These are phyloP conservation scores for Jimgerdemannia flammicorona DNA, from an alignment of 192 early-diverging fungal genomes.

Conservation along the genomic window DNA sequence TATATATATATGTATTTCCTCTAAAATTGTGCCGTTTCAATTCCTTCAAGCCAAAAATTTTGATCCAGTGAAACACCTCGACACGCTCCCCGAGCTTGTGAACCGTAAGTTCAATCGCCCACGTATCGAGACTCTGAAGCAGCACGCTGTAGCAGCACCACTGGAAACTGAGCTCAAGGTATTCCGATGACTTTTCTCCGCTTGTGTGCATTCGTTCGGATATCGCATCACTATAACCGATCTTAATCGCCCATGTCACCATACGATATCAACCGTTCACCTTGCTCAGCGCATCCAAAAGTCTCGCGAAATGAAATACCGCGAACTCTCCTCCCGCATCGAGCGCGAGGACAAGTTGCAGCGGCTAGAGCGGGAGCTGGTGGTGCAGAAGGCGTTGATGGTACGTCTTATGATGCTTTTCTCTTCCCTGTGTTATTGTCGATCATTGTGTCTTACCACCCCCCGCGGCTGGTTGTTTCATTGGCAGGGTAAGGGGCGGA, in stretches of 20 bases:
- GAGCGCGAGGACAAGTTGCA: conserved; percentile 73
- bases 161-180: conserved; percentile 23
- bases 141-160: conserved; percentile 33
- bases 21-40: neutral
- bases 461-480: neutral
- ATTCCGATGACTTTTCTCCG: conserved; percentile 4
- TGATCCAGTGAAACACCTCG: conserved; percentile 77
- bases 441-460: conserved; percentile 1
- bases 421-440: neutral
- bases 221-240: neutral
- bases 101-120: conserved; percentile 82
- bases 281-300: conserved; percentile 39
- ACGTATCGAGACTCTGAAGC: conserved; percentile 48
- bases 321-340: conserved; percentile 72
- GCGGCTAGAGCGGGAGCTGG: conserved; percentile 71
- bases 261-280: neutral
- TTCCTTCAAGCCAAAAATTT: conserved; percentile 55
- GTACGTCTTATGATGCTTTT: conserved; percentile 21
- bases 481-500: conserved; percentile 68
- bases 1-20: neutral
- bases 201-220: neutral
- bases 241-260: neutral
- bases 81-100: conserved; percentile 77
- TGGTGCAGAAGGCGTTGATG: conserved; percentile 73
- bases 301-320: conserved; percentile 45